phyloP scores from a whole-genome alignment of 805 yeast species.

The Grigorovia humatica region DNA sequence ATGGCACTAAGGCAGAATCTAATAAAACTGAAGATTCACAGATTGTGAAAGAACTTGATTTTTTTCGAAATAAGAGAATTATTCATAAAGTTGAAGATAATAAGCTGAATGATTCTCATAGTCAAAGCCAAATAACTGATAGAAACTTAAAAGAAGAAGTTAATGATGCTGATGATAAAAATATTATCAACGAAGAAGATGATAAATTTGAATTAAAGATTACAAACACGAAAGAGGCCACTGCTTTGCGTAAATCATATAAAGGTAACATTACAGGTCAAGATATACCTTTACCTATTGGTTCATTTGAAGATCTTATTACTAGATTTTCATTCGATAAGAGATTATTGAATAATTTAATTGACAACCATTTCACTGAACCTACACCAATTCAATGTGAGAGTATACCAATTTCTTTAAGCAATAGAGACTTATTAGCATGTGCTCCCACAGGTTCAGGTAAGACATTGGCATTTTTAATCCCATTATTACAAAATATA shows the following conservation, averaged over 20 bases:
- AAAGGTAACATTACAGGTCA: constrained; percentile 68
- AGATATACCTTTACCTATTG: constrained; percentile 85
- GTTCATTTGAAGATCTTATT: constrained; percentile 73
- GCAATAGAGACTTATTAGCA: constrained; percentile 69
- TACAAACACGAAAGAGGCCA: constrained; percentile 48
- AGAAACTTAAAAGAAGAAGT: constrained; percentile 15
- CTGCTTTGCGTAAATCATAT: constrained; percentile 45
- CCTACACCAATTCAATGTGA: constrained; percentile 95
- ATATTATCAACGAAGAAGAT: constrained; percentile 16
- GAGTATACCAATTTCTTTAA: constrained; percentile 65
- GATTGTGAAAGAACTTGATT: constrained; percentile 69
- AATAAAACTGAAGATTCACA: constrained; percentile 35
- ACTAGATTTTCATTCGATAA: constrained; percentile 57
- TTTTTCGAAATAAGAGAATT: constrained; percentile 53
- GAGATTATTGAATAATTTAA: constrained; percentile 45
- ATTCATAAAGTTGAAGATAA: constrained; percentile 20
- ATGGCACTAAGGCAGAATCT: constrained; percentile 9
- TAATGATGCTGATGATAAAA: constrained; percentile 22
- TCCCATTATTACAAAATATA: constrained; percentile 54
- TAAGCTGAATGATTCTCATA: background rate
- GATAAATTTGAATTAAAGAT: constrained; percentile 35
- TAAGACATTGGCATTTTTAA: constrained; percentile 81
- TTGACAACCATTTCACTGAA: constrained; percentile 59
- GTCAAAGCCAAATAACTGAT: constrained; percentile 2
- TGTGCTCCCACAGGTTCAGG: constrained; percentile 99